Percentiles rank a stretch among this genome's conserved stretches.
phyloP scores from a whole-genome alignment of 345 rosid genomes.

The Clarkia xantiana region DNA sequence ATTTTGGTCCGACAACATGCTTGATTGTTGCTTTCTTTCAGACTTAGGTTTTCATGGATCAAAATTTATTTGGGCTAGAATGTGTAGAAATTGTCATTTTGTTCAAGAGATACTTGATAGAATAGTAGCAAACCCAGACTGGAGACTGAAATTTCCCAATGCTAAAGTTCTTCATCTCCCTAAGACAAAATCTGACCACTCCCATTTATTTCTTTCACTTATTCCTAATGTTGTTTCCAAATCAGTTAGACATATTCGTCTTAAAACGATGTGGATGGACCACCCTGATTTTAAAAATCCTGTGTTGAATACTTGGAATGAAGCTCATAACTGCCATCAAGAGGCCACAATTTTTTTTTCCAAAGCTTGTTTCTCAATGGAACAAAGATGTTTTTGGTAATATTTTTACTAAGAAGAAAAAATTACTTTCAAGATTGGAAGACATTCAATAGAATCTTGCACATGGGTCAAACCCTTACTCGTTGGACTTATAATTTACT shows the following conservation, averaged over 20 bases:
- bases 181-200: neutral
- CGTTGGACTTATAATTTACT: neutral
- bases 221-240: neutral
- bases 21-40: too few species aligned
- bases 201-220: neutral
- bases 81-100: neutral
- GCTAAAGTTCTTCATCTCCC: neutral
- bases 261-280: neutral
- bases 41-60: too few species aligned
- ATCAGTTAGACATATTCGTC: neutral
- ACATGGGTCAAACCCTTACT: neutral
- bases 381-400: neutral
- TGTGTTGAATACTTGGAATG: neutral
- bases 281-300: neutral
- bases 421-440: neutral
- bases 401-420: too few species aligned
- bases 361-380: neutral
- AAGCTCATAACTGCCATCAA: neutral
- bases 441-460: too few species aligned
- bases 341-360: neutral
- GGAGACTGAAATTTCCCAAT: neutral
- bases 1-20: too few species aligned
- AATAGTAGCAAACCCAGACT: neutral
- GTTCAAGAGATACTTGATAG: neutral
- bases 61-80: neutral